Percentiles rank a stretch among this genome's conserved stretches.
phyloP scores from a whole-genome alignment of 2,329 filamentous ascomycete species.

The Myriosclerotinia duriaeana region DNA sequence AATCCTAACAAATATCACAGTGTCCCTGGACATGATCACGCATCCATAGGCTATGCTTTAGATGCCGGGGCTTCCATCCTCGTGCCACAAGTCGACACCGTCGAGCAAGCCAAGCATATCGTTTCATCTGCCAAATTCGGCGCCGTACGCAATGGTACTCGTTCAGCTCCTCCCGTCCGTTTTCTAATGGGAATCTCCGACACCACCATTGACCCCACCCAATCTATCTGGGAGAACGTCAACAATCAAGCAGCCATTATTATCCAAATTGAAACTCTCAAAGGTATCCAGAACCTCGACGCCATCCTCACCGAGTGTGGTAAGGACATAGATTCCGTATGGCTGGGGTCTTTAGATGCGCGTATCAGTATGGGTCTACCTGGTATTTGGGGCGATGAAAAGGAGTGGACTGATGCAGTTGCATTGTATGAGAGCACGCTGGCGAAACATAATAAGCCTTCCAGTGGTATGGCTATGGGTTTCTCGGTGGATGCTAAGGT shows the following conservation, averaged over 20 bases:
- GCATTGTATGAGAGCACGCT: conserved; percentile 44
- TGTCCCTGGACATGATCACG: conserved; percentile 50
- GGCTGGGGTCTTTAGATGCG: conserved; percentile 48
- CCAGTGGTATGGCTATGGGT: conserved; percentile 33
- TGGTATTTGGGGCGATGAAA: conserved; percentile 42
- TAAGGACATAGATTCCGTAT: conserved; percentile 48
- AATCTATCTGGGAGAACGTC: conserved; percentile 44
- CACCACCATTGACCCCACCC: conserved; percentile 37
- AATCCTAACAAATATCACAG: conserved; percentile 27
- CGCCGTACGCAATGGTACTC: conserved; percentile 43
- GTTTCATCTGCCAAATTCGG: conserved; percentile 49
- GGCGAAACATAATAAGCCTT: conserved; percentile 50
- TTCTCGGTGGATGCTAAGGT: conserved; percentile 27
- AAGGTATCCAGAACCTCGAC: conserved; percentile 50
- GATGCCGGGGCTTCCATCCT: conserved; percentile 52
- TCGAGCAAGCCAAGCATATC: conserved; percentile 48
- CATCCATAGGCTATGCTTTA: conserved; percentile 48
- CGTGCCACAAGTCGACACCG: conserved; percentile 50
- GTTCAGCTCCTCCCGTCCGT: conserved; percentile 49
- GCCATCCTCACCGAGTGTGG: conserved; percentile 49
- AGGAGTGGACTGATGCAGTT: conserved; percentile 45
- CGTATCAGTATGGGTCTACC: conserved; percentile 48
- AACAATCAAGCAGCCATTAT: conserved; percentile 51
- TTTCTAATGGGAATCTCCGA: conserved; percentile 46
- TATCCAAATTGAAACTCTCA: conserved; percentile 49